These are phyloP conservation scores for Alternaria sp. DNA, from an alignment of 2,329 filamentous ascomycete genomes.

Conservation along the genomic window DNA sequence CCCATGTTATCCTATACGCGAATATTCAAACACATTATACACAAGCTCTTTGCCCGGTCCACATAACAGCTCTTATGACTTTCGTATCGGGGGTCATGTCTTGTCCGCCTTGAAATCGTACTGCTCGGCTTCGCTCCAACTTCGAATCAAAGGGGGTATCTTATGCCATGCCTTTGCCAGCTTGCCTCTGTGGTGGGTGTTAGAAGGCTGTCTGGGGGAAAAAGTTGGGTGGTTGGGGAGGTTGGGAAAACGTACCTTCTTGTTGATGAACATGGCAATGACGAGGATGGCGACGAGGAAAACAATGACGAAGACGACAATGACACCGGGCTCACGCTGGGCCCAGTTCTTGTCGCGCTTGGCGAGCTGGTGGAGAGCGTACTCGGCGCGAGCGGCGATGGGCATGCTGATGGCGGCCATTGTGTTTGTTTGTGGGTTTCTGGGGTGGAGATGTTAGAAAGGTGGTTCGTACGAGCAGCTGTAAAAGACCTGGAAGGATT, in stretches of 20 bases:
- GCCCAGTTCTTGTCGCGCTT: conserved; percentile 66
- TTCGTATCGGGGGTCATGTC: conserved; percentile 10
- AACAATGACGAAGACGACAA: conserved; percentile 68
- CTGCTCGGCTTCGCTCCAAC: conserved; percentile 7
- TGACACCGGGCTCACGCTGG: conserved; percentile 62
- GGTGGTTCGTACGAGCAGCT: neutral
- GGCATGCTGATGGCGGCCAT: conserved; percentile 49
- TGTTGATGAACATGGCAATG: conserved; percentile 57
- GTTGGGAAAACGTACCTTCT: conserved; percentile 43
- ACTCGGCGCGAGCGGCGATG: conserved; percentile 47
- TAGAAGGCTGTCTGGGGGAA: neutral
- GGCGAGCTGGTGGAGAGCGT: conserved; percentile 50
- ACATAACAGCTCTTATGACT: conserved; percentile 5
- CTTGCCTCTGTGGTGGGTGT: conserved; percentile 19
- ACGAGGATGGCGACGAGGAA: conserved; percentile 62
- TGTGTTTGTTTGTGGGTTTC: conserved; percentile 35
- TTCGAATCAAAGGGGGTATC: conserved; percentile 20
- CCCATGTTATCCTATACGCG: conserved; percentile 15
- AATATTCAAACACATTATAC: conserved; percentile 40
- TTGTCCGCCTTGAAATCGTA: conserved; percentile 6
- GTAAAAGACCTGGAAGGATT: conserved; percentile 1
- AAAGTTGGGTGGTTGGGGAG: neutral
- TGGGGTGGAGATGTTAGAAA: conserved; percentile 22
- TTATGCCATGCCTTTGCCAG: conserved; percentile 16
- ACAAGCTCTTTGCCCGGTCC: conserved; percentile 17